A percentile compares a stretch with the other conserved stretches of the same genome.
These are phyloP conservation scores for Phytophthora nicotianae DNA, from an alignment of 352 stramenopile genomes.

Conservation along the genomic window DNA sequence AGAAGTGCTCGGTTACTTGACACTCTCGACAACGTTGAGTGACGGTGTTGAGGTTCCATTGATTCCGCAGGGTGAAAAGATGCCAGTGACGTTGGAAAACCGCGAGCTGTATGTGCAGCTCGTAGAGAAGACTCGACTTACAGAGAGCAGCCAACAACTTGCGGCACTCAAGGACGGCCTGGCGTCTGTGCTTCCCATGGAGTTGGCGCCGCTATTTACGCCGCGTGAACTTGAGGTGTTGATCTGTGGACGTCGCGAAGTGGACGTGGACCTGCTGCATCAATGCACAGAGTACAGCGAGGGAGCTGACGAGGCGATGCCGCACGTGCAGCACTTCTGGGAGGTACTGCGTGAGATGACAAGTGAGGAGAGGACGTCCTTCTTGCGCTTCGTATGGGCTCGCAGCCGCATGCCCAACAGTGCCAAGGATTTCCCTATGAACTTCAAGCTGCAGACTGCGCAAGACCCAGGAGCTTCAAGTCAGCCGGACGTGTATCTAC, in stretches of 20 bases:
- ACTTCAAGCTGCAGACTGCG: slow-evolving; percentile 92
- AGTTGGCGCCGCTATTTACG: slow-evolving; percentile 96
- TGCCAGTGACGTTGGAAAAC: slow-evolving; percentile 70
- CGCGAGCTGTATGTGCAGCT: slow-evolving; percentile 66
- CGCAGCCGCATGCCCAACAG: slow-evolving; percentile 96
- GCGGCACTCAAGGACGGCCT: slow-evolving; percentile 86
- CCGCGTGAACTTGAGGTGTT: slow-evolving; percentile 95
- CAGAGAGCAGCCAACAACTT: slow-evolving; percentile 83
- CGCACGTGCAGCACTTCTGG: slow-evolving; percentile 95
- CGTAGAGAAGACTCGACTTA: slow-evolving; percentile 72
- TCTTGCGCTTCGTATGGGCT: slow-evolving; percentile 98
- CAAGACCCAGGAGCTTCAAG: slow-evolving; percentile 78
- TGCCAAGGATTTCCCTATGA: slow-evolving; percentile 97
- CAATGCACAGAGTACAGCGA: slow-evolving; percentile 98
- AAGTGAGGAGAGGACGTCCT: slow-evolving; percentile 94
- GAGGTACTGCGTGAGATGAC: slow-evolving; percentile 96
- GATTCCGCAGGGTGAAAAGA: slow-evolving; percentile 69
- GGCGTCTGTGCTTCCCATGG: slow-evolving; percentile 95
- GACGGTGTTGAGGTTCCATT: slow-evolving; percentile 79
- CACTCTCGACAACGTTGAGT: slow-evolving; percentile 79
- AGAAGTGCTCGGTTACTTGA: slow-evolving; percentile 74
- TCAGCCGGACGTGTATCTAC: slow-evolving; percentile 92
- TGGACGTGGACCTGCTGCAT: slow-evolving; percentile 96
- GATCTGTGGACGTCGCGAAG: slow-evolving; percentile 95
- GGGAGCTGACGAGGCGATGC: slow-evolving; percentile 90